Percentiles rank a stretch among this genome's conserved stretches.
Conservation (phyloP, 2,329 filamentous ascomycete genomes). For the Penicillium vulpinum region DNA sequence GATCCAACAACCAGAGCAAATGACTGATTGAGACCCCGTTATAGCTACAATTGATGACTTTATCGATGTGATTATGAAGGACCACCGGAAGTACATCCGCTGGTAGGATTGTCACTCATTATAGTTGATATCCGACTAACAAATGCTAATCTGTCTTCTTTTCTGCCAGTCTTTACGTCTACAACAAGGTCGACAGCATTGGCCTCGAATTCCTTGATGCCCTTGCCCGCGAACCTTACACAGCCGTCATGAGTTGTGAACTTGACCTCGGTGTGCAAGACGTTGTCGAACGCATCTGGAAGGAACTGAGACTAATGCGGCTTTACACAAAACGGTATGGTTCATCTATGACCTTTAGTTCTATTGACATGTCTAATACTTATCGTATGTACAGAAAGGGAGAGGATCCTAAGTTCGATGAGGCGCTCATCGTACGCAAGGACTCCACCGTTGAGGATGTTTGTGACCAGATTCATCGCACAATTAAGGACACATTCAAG, state of each 20-base stretch:
- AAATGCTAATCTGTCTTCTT: not conserved
- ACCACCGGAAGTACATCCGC: constrained; percentile 95
- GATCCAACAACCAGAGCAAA: not conserved
- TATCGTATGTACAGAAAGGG: constrained; percentile 64
- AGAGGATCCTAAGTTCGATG: constrained; percentile 80
- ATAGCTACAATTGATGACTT: constrained; percentile 91
- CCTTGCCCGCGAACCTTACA: constrained; percentile 87
- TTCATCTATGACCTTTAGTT: not conserved
- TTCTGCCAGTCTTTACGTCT: constrained; percentile 76
- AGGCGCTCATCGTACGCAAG: constrained; percentile 88
- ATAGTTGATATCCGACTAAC: not conserved
- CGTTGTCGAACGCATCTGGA: constrained; percentile 92
- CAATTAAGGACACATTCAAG: constrained; percentile 97
- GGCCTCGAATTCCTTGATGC: constrained; percentile 90
- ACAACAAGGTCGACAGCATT: constrained; percentile 99
- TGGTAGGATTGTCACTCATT: constrained; percentile 47
- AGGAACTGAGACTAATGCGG: constrained; percentile 83
- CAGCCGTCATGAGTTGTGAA: constrained; percentile 97
- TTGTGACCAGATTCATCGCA: constrained; percentile 91
- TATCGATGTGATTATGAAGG: constrained; percentile 99
- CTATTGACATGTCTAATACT: constrained; percentile 7
- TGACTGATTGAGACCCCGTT: not conserved
- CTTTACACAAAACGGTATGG: constrained; percentile 81
- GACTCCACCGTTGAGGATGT: constrained; percentile 94
- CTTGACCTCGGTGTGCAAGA: constrained; percentile 89